Evolutionary conservation across 2,329 filamentous ascomycete genomes (phyloP).

Genomic region (Arthrobotrys musiformis): DNA sequence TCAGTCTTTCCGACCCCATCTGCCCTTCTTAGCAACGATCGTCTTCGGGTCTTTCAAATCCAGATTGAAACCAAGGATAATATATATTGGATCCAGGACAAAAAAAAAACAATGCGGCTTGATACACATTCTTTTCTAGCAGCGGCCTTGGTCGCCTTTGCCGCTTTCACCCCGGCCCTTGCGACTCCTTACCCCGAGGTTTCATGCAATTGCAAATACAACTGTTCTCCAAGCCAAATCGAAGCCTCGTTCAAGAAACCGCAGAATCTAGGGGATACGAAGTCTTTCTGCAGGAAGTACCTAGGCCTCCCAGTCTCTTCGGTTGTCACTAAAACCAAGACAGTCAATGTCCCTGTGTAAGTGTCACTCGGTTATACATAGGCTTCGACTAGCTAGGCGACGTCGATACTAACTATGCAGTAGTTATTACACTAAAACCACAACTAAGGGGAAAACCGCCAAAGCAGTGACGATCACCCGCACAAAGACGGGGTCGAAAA

Average conservation of each 20-base stretch:
- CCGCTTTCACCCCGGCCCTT: background rate
- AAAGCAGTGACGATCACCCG: background rate
- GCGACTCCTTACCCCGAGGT: background rate
- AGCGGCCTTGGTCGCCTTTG: constrained; percentile 1
- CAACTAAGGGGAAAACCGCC: background rate
- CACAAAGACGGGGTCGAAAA: background rate
- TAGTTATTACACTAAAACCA: background rate
- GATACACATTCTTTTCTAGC: background rate
- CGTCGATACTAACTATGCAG: background rate
- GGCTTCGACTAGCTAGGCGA: no score
- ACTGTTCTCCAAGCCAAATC: constrained; percentile 18
- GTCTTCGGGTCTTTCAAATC: background rate
- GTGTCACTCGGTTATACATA: no score
- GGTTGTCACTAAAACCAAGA: constrained; percentile 11
- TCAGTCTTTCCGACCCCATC: background rate
- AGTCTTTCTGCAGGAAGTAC: constrained; percentile 10
- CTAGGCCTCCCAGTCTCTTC: background rate
- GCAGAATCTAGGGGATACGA: constrained; percentile 1
- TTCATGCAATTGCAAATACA: constrained; percentile 5
- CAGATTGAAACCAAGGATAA: background rate
- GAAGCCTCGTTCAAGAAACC: background rate
- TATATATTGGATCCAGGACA: background rate
- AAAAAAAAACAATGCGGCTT: background rate
- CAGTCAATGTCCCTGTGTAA: constrained; percentile 3
- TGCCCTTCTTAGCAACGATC: background rate